Evolutionary conservation across 805 yeast species (phyloP).

Genomic region (Candida tibetensis): DNA sequence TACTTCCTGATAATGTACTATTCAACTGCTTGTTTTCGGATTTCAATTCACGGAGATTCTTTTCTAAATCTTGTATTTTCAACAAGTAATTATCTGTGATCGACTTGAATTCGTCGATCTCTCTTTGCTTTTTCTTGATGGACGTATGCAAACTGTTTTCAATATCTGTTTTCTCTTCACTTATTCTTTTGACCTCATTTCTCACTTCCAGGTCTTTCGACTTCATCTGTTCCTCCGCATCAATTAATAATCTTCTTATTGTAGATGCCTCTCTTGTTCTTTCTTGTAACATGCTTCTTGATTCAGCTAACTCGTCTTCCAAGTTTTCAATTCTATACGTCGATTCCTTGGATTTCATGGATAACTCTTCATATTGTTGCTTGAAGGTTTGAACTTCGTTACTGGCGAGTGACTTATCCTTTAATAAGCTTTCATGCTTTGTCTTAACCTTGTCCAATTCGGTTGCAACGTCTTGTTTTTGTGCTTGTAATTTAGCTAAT

Average conservation of each 20-base stretch:
- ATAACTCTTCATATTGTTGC: conserved; percentile 70
- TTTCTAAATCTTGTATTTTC: conserved; percentile 39
- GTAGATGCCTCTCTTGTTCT: conserved; percentile 75
- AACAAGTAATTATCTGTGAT: conserved; percentile 44
- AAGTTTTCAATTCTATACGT: conserved; percentile 58
- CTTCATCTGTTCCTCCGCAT: conserved; percentile 59
- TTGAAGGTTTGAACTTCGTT: conserved; percentile 45
- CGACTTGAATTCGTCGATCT: conserved; percentile 53
- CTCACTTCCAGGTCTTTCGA: conserved; percentile 53
- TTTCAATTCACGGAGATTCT: conserved; percentile 21
- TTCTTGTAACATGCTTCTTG: conserved; percentile 70
- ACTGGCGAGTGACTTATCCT: conserved; percentile 33
- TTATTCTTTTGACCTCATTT: conserved; percentile 46
- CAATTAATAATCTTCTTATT: conserved; percentile 65
- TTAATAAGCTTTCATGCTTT: conserved; percentile 32
- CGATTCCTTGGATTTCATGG: conserved; percentile 65
- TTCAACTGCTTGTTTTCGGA: conserved; percentile 2
- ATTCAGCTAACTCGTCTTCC: conserved; percentile 80
- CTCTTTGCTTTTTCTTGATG: conserved; percentile 58
- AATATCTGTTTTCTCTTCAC: conserved; percentile 60
- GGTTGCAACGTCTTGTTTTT: conserved; percentile 38
- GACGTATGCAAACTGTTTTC: conserved; percentile 50
- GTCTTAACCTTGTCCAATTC: conserved; percentile 40
- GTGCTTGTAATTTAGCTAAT: conserved; percentile 40
- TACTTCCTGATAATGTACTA: neutral